A percentile compares a stretch with the other conserved stretches of the same genome.
These are phyloP conservation scores for Pachysandra terminalis DNA, from an alignment of 164 flowering plant species.

Conservation along the genomic window DNA sequence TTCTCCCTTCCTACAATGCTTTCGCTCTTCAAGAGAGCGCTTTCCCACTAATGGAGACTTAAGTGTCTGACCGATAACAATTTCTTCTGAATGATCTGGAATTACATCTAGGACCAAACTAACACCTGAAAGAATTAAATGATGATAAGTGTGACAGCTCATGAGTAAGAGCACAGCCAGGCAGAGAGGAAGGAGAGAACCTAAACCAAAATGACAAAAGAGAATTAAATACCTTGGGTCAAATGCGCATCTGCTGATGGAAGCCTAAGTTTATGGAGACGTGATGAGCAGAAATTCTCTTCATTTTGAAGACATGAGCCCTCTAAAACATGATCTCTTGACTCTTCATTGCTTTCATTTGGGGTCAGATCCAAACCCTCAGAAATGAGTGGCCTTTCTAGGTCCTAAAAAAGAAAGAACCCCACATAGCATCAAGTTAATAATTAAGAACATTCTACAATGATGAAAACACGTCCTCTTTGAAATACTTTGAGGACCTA, in stretches of 20 bases:
- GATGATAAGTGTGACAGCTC: constrained; percentile 1
- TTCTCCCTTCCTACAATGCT: constrained; percentile 33
- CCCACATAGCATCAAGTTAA: not conserved
- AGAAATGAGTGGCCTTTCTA: constrained; percentile 80
- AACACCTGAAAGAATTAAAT: constrained; percentile 39
- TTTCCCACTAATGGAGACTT: constrained; percentile 37
- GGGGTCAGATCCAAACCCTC: constrained; percentile 33
- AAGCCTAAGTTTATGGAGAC: constrained; percentile 51
- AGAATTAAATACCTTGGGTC: constrained; percentile 39
- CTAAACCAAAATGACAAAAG: not conserved
- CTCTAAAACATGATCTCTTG: constrained; percentile 42
- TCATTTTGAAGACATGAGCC: constrained; percentile 48
- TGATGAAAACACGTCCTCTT: not conserved
- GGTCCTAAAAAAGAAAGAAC: constrained; percentile 36
- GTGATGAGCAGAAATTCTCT: constrained; percentile 36
- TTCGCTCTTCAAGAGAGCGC: constrained; percentile 39
- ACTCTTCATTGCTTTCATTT: constrained; percentile 34
- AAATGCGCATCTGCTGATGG: constrained; percentile 37
- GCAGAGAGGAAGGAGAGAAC: not conserved
- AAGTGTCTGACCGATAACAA: constrained; percentile 71
- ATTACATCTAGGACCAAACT: constrained; percentile 56
- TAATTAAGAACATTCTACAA: not conserved
- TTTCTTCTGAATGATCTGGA: constrained; percentile 54
- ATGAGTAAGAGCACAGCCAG: not conserved
- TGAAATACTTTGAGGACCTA: not conserved